Evolutionary conservation across 2,329 filamentous ascomycete species (phyloP).

Genomic region (Nigrospora sphaerica): DNA sequence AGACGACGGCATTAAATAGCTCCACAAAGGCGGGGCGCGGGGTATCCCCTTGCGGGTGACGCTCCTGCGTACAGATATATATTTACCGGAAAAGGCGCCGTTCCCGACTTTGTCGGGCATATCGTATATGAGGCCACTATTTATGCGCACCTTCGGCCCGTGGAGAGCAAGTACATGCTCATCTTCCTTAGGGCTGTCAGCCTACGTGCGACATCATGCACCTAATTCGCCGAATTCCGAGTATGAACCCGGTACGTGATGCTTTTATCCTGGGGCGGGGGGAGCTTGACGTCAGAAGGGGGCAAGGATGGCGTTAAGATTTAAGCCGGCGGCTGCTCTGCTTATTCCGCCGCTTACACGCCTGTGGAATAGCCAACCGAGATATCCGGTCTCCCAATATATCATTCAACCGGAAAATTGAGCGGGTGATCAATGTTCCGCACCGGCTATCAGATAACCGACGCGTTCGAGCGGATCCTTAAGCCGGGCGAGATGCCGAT

Average conservation of each 20-base stretch:
- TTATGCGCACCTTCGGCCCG: conserved; percentile 22
- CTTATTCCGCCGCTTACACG: conserved; percentile 14
- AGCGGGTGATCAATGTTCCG: conserved; percentile 17
- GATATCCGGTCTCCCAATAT: conserved; percentile 18
- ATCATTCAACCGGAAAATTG: conserved; percentile 14
- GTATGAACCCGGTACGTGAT: conserved; percentile 24
- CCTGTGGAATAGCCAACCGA: conserved; percentile 16
- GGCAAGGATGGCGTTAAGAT: background rate
- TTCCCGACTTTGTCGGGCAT: conserved; percentile 21
- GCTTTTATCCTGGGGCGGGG: conserved; percentile 27
- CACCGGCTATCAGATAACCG: too few relatives aligned
- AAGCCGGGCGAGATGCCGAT: too few relatives aligned
- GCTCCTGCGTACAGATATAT: conserved; percentile 33
- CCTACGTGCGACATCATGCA: conserved; percentile 21
- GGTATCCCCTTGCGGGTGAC: conserved; percentile 33
- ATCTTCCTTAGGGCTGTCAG: conserved; percentile 30
- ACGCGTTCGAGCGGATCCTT: too few relatives aligned
- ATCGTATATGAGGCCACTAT: conserved; percentile 27
- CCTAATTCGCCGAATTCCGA: conserved; percentile 23
- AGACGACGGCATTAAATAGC: conserved; percentile 19
- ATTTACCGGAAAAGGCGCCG: conserved; percentile 33
- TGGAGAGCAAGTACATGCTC: conserved; percentile 27
- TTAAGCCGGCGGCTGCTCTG: conserved; percentile 1
- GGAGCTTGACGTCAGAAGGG: conserved; percentile 2
- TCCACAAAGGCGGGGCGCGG: conserved; percentile 23